Base-by-base conservation (phyloP, 2,329 filamentous ascomycete species). In the Cyphellophora attinorum region DNA sequence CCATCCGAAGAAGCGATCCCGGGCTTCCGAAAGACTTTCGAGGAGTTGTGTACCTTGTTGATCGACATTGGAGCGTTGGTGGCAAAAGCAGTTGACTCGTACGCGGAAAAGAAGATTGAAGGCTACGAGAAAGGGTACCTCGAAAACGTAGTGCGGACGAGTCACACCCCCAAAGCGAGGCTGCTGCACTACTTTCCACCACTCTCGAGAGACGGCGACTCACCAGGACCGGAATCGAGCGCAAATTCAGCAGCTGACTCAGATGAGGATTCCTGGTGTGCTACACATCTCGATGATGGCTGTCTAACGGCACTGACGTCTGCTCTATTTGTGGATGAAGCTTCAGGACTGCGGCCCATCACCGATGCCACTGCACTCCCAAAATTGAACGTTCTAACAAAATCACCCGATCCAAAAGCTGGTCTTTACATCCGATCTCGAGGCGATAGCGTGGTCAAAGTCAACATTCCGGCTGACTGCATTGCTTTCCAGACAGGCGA, bases 401-500 rank as follows among this genome's bases (percentile, higher is more conserved):
- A 68, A 0, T 86, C 85, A 3, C 89, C 91, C 0, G 88, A 96
- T 52, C 77, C 86, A 3, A 72, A 74, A 10, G 83, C 89, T 0
- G 91, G 91, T 0, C 65, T 98, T n/a, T 96, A 95, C 64, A 94
- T 96, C 61, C 81, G 82, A 56, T 89, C 86, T 18, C 79, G 91
- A 29, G 75, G 77, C 0, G 86, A 85, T 2, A 67, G 80, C 40
- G 80, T 83, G 2, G 81, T 88, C n/a, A 91, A 96, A 59, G 85
- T 96, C 48, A 78, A 79, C 53, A 95, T 98, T 45, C 91, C 89
- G 2, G 72, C 79, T 27, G 86, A 93, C 54, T 91, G 85, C 58
- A 79, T 98, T 32, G 91, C 85, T 1, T 98, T 98, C 56, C 89
- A 98, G 66, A 98, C 89, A 0, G 91, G 89, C 2, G 85, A 95